Percentiles rank a stretch among this genome's conserved stretches.
phyloP scores from a whole-genome alignment of 257 asterid genomes.

The Primulina tabacum region DNA sequence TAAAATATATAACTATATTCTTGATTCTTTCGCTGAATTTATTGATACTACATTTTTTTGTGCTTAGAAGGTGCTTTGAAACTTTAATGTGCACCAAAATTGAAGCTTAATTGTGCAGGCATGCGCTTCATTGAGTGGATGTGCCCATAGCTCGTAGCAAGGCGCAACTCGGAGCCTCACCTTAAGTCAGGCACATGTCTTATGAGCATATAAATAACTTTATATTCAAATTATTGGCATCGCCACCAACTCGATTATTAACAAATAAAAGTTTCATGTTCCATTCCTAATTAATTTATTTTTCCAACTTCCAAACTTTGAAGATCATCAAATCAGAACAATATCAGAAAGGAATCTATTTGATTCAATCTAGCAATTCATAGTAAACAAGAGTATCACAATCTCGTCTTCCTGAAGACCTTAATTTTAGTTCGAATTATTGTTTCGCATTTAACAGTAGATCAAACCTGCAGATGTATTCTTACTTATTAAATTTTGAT shows the following conservation, averaged over 20 bases:
- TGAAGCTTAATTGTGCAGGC: background rate
- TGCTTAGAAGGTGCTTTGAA: background rate
- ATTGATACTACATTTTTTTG: background rate
- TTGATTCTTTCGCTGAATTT: background rate
- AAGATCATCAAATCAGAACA: background rate
- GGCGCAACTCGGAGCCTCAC: background rate
- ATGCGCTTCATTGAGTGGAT: background rate
- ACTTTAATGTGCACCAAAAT: background rate
- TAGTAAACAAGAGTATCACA: background rate
- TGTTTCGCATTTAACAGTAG: background rate
- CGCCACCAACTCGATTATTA: background rate
- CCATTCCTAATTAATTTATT: background rate
- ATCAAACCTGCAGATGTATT: background rate
- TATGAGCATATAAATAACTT: background rate
- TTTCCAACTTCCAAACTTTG: background rate
- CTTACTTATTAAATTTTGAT: background rate
- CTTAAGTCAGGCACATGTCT: background rate
- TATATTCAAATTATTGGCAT: slow-evolving; percentile 1
- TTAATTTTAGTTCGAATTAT: background rate
- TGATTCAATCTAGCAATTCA: background rate
- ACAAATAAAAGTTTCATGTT: background rate
- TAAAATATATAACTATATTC: background rate
- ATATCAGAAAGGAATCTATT: background rate
- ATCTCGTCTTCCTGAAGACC: background rate
- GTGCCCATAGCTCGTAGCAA: background rate